Percentiles rank a stretch among this genome's conserved stretches.
Conservation (phyloP, 345 rosid genomes). For the Litchi chinensis region DNA sequence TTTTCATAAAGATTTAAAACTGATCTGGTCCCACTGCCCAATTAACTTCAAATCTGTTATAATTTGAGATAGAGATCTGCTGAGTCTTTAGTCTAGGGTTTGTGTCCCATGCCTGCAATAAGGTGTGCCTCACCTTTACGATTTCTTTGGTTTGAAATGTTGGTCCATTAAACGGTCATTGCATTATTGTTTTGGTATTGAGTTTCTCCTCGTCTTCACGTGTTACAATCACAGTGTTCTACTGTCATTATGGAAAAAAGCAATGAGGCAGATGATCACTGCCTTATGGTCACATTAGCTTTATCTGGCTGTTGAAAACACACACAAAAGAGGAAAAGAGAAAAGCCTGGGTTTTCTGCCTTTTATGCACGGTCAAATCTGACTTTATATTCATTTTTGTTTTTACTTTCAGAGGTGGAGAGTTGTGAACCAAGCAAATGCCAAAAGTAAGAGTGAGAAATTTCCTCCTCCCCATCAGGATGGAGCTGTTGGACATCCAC, state of each 20-base stretch:
- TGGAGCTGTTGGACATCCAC: slow-evolving; percentile 66
- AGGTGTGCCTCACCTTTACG: not conserved
- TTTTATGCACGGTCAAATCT: not conserved
- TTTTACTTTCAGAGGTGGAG: slow-evolving; percentile 52
- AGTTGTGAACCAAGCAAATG: slow-evolving; percentile 51
- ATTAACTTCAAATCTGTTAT: not conserved
- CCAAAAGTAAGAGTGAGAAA: slow-evolving; percentile 90
- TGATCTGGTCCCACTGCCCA: not conserved
- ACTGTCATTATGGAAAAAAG: not conserved
- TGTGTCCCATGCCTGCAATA: not conserved
- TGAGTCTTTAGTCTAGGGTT: not conserved
- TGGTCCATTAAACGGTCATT: not conserved
- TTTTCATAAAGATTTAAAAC: not conserved
- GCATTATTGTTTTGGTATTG: not conserved
- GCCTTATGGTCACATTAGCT: not conserved
- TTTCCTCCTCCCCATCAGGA: slow-evolving; percentile 97
- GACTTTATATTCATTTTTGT: slow-evolving; percentile 10
- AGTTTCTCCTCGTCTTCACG: not conserved
- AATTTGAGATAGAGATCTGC: not conserved
- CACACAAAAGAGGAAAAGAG: not conserved
- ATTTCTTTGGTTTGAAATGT: not conserved
- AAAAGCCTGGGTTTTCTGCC: not conserved
- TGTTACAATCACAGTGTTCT: not conserved
- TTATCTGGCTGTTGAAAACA: not conserved
- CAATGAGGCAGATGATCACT: not conserved